Evolutionary conservation across 768 basidiomycete species (phyloP).

Genomic region (Macrocybe gigantea): DNA sequence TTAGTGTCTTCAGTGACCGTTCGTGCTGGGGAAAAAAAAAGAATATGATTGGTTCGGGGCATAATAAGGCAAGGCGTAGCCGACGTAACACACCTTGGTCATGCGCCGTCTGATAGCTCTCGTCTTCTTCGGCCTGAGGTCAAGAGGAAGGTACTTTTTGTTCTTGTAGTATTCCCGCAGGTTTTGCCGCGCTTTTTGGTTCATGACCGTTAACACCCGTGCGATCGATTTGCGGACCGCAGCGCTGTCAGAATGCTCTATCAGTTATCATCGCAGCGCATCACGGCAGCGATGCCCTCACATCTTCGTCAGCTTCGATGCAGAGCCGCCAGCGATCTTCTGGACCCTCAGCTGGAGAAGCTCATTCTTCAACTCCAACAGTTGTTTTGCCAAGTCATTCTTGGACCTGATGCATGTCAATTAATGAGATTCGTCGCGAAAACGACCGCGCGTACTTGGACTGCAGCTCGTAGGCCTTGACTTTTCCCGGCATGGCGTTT

Average conservation of each 20-base stretch:
- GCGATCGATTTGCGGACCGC: slow-evolving; percentile 98
- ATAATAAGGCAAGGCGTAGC: background rate
- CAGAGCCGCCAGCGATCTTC: slow-evolving; percentile 95
- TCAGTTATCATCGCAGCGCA: background rate
- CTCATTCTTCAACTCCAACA: slow-evolving; percentile 92
- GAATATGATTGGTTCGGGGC: background rate
- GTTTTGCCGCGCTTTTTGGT: slow-evolving; percentile 96
- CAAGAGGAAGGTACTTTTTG: slow-evolving; percentile 95
- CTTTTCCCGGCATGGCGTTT: slow-evolving; percentile 73
- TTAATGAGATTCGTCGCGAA: slow-evolving; percentile 7
- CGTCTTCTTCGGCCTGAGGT: slow-evolving; percentile 97
- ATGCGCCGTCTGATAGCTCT: slow-evolving; percentile 95
- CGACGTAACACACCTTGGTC: slow-evolving; percentile 59
- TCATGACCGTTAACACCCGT: slow-evolving; percentile 96
- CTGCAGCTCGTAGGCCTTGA: slow-evolving; percentile 95
- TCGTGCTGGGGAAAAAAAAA: slow-evolving; percentile 56
- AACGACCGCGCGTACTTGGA: slow-evolving; percentile 63
- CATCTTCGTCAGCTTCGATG: slow-evolving; percentile 97
- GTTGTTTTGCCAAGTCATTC: slow-evolving; percentile 93
- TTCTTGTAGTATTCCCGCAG: slow-evolving; percentile 96
- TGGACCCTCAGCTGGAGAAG: slow-evolving; percentile 91
- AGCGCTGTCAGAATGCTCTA: slow-evolving; percentile 44
- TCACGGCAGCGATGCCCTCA: slow-evolving; percentile 43
- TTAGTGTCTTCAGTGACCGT: slow-evolving; percentile 78
- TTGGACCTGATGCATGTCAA: slow-evolving; percentile 61